Base-by-base conservation (phyloP, 768 basidiomycete genomes). In the Cystobasidium ongulense region DNA sequence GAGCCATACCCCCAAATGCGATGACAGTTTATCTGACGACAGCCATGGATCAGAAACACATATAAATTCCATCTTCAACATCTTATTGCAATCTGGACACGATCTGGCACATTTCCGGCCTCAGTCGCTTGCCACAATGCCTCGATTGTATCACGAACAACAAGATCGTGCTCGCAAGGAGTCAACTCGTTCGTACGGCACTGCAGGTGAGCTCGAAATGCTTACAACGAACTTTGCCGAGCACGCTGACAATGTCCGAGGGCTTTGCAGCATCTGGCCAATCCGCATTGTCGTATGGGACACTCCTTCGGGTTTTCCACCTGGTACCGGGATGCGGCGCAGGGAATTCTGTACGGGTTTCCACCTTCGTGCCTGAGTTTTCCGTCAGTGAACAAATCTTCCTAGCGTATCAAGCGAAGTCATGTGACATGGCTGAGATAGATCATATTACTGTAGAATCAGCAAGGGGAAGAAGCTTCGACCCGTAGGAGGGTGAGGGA, bases 391-490 rank as follows among this genome's bases (percentile, higher is more conserved):
- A n/a, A 50, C 3, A 4, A 39, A 39, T 50, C n/a, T 50, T n/a
- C 46, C 15, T 21, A 11, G 18, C 18, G 8, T 41, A 7, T 18
- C 18, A 7, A 18, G 7, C 39, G 7, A 7, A 41, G 39, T 41
- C 39, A 8, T 7, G 39, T 18, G 39, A 41, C 85, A n/a, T 82
- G 81, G 73, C 81, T 83, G 38, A 80, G 81, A 46, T 86, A 86
- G 1, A 78, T 80, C 38, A 79, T 80, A 1, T 94, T 96, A 80
- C 81, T 84, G 15, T 82, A 84, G 15, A 96, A 91, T 78, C 80
- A 96, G 29, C 81, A 82, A 18, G 83, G 83, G 63, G 90, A 96
- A 80, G 94, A 96, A 80, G 79, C 78, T 29, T 78, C 84, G 27
- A 92, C 91, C 1, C 85, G 85, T 29, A 85, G 73, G 11, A 65